Evolutionary conservation across 2,329 filamentous ascomycete species (phyloP).

Genomic region (Diaporthe amygdali): DNA sequence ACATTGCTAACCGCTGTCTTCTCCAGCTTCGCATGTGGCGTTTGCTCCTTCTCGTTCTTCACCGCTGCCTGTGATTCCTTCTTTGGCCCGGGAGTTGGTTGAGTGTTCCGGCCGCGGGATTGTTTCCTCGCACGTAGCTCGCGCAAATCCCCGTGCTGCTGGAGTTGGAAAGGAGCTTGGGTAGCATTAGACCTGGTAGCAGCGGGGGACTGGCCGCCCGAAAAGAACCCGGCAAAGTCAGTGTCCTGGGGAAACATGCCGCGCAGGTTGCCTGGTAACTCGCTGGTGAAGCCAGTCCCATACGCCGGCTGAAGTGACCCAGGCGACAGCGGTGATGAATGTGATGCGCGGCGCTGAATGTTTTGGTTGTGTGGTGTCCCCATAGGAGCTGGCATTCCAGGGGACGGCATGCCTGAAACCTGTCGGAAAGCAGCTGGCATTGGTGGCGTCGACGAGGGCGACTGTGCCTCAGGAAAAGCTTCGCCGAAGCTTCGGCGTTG

Average conservation of each 20-base stretch:
- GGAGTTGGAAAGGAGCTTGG: not conserved
- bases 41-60: not conserved
- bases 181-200: not conserved
- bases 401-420: not conserved
- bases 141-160: not conserved
- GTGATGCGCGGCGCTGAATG: not conserved
- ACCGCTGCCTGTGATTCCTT: not conserved
- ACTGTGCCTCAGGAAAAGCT: not conserved
- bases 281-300: slow-evolving; percentile 4
- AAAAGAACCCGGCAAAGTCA: not conserved
- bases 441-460: not conserved
- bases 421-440: not conserved
- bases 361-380: not conserved
- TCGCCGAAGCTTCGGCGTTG: slow-evolving; percentile 14
- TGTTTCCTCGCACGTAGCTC: slow-evolving; percentile 1
- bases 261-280: slow-evolving; percentile 12
- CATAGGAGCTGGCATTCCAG: slow-evolving; percentile 7
- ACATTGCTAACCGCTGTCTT: not conserved
- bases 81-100: not conserved
- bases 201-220: not conserved
- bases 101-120: not conserved
- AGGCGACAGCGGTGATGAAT: not conserved
- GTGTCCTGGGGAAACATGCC: slow-evolving; percentile 13
- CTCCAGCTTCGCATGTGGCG: not conserved
- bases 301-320: not conserved